Base-by-base conservation (phyloP, 2,329 filamentous ascomycete species). In the Zalaria obscura region DNA sequence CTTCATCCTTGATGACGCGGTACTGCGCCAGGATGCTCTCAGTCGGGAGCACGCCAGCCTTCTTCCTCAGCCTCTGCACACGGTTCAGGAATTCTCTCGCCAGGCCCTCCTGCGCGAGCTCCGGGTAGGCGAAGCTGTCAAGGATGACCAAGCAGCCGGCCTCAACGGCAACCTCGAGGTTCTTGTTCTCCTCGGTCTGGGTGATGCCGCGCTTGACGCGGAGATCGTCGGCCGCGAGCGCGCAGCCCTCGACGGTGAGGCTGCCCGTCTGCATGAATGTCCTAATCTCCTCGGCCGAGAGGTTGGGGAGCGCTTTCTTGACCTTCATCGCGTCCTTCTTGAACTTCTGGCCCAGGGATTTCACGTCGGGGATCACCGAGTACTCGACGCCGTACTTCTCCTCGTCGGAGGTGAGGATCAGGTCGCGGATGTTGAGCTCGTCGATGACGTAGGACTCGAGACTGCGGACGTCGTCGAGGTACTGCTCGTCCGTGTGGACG, bases 21-120 rank as follows among this genome's bases (percentile, higher is more conserved):
- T 94, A 96, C 61, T 93, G 83, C 83, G 98, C 94, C 65, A 82
- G 84, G 47, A 98, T 80, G 56, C 96, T 91, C 56, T 98, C 91
- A 0, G 89, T 96, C 1, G 87, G 78, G 48, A 88, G 77, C 40
- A 98, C 70, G 1, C 86, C 86, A 5, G 88, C 88, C 68, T 91
- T 91, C 75, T 98, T 98, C 50, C 91, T 79, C 47, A 96, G 70
- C 50, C 84, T 76, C 65, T 98, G 91, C 25, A 98, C 83, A 34
- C 89, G 80, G 61, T 93, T 83, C 67, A 98, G 83, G 49, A 98
- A 81, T 63, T 96, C 91, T 53, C 91, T 75, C 1, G 84, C 89
- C 41, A 98, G 64, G 41, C 88, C 91, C 61, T 96, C 88, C 49
- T 88, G 77, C 37, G 82, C 83, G 31, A 98, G 70, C 56, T 94